Evolutionary conservation across 1,139 yeast species (phyloP).

Genomic region (Yamadazyma kanchanaburiensis): DNA sequence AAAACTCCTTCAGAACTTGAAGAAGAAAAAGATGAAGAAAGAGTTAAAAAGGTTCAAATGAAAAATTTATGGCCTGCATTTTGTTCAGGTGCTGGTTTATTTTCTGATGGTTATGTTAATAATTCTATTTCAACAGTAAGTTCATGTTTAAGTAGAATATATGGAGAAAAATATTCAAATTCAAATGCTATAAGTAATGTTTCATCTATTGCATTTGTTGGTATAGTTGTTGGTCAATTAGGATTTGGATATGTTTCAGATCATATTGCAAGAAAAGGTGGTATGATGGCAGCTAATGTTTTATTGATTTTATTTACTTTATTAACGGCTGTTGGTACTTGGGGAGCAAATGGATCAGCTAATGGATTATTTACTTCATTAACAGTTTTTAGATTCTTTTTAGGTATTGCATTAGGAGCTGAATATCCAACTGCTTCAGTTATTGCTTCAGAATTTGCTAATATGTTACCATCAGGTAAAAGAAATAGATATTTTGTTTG

Average conservation of each 20-base stretch:
- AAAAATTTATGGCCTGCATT: conserved; percentile 66
- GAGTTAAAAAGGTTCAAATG: conserved; percentile 18
- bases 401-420: conserved; percentile 84
- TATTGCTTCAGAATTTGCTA: conserved; percentile 90
- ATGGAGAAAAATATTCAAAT: conserved; percentile 57
- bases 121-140: conserved; percentile 76
- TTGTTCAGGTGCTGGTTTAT: conserved; percentile 87
- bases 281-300: conserved; percentile 74
- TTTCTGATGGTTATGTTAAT: conserved; percentile 88
- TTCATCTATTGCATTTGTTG: conserved; percentile 86
- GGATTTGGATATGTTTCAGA: conserved; percentile 78
- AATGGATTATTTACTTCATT: conserved; percentile 78
- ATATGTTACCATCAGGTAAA: conserved; percentile 69
- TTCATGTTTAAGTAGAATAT: conserved; percentile 61
- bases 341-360: conserved; percentile 70
- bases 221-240: conserved; percentile 87
- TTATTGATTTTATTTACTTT: conserved; percentile 74
- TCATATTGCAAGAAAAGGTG: conserved; percentile 70
- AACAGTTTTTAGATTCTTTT: conserved; percentile 79
- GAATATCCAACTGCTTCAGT: conserved; percentile 94
- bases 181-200: conserved; percentile 75
- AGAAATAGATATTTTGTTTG: conserved; percentile 87
- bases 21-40: conserved; percentile 19
- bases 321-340: conserved; percentile 71
- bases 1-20: conserved; percentile 22